phyloP scores from a whole-genome alignment of 2,329 filamentous ascomycete genomes.

The Zymoseptoria pseudotritici region DNA sequence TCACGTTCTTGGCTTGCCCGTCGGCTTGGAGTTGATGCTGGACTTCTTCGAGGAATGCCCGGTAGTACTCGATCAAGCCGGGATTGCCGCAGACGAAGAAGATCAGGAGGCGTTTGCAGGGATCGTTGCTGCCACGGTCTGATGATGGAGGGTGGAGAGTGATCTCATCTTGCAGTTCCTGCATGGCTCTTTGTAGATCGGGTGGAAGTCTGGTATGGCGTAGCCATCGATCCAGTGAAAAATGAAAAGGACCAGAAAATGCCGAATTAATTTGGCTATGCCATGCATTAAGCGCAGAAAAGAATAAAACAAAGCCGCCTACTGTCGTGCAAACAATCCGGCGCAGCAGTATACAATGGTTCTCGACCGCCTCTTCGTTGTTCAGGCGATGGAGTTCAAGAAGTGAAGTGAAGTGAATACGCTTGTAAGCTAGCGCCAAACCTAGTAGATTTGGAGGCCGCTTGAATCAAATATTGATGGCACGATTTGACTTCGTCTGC shows the following conservation, averaged over 20 bases:
- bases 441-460: not conserved
- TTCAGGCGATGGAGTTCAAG: not conserved
- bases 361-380: not conserved
- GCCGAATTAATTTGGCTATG: not conserved
- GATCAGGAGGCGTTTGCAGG: slow-evolving; percentile 40
- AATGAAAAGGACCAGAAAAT: not conserved
- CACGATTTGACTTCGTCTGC: too few relatives aligned
- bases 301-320: not conserved
- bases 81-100: slow-evolving; percentile 74
- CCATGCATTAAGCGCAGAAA: not conserved
- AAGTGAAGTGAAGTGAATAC: not conserved
- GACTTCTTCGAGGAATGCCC: slow-evolving; percentile 55
- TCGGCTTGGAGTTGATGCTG: slow-evolving; percentile 25
- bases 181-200: not conserved
- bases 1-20: slow-evolving; percentile 23
- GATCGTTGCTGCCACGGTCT: not conserved
- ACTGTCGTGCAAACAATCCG: not conserved
- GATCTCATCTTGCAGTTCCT: slow-evolving; percentile 2
- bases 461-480: not conserved
- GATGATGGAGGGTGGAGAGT: not conserved
- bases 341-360: too few relatives aligned
- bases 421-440: not conserved
- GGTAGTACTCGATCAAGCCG: slow-evolving; percentile 67
- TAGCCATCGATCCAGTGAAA: not conserved
- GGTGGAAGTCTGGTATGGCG: not conserved